Conservation (phyloP, 2,329 filamentous ascomycete genomes). For the Clathrospora elynae region DNA sequence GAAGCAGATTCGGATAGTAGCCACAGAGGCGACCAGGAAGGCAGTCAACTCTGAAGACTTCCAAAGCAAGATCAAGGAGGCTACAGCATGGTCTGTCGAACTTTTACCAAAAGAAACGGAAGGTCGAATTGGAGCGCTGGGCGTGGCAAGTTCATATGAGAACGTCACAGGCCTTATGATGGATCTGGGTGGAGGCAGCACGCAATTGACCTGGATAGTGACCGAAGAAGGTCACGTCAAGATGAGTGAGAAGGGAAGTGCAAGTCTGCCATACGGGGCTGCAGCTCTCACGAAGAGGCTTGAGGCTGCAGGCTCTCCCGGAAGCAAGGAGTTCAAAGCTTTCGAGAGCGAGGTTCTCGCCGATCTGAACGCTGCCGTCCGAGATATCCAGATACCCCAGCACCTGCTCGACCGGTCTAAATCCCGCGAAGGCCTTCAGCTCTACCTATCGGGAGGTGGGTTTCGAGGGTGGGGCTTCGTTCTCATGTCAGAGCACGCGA, state of each 20-base stretch:
- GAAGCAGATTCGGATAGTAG: constrained; percentile 73
- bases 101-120: constrained; percentile 80
- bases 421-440: constrained; percentile 51
- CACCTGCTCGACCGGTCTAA: constrained; percentile 50
- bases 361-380: constrained; percentile 66
- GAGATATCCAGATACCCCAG: constrained; percentile 61
- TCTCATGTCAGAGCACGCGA: constrained; percentile 75
- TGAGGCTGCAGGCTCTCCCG: constrained; percentile 40
- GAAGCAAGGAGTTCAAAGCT: constrained; percentile 52
- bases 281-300: constrained; percentile 67
- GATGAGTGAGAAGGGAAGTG: constrained; percentile 54
- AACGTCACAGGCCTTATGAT: constrained; percentile 79
- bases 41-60: constrained; percentile 75
- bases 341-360: constrained; percentile 60
- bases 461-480: constrained; percentile 91
- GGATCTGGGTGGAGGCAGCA: constrained; percentile 80
- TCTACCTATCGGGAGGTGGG: constrained; percentile 88
- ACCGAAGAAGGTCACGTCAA: constrained; percentile 54
- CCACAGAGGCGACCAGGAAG: constrained; percentile 86
- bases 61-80: constrained; percentile 64
- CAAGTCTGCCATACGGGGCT: constrained; percentile 72
- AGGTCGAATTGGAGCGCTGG: constrained; percentile 80
- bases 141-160: constrained; percentile 75
- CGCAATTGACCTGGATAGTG: constrained; percentile 71
- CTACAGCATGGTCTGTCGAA: constrained; percentile 70